Base-by-base conservation (phyloP, 108 stramenopile genomes). In the Conticribra guillardii region DNA sequence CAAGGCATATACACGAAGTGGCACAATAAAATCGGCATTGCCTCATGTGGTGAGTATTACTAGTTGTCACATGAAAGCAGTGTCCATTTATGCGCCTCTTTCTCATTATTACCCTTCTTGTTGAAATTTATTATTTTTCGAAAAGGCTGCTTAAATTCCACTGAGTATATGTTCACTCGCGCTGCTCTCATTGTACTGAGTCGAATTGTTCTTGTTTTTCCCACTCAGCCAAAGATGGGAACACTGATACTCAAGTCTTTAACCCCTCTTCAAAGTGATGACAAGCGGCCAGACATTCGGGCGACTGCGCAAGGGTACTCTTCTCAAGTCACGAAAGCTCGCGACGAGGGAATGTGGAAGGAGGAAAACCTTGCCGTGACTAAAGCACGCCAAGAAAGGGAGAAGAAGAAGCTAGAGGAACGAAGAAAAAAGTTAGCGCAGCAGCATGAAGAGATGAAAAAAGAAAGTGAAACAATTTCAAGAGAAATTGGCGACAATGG, bases 141-240 rank as follows among this genome's bases (percentile, higher is more conserved):
- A n/a, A n/a, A n/a, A n/a, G n/a, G n/a, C 1, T 90, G 90, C 57
- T 73, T 96, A 0, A 48, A 84, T 63, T 91, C 90, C 31, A 54
- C 84, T 0, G 91, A 94, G 60, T 96, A 96, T 69, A 96, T 96
- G 71, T 90, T 93, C 64, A 89, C 73, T 24, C 81, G 96, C 24
- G 73, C 89, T 22, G 83, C 83, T 3, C 84, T 96, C 4, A 78
- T 94, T 7, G 80, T 96, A 9, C 74, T 96, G 60, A 85, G 84
- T 22, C 81, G 89, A 19, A 78, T 93, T 5, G 90, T 92, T 5
- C 72, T 82, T 28, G 82, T 84, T 1, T 96, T 86, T 50, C 96
- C 96, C 11, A 90, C 91, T 8, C 81, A 87, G 46, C 84, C 89
- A 24, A 74, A 73, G 26, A 46, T 87, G n/a, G 92, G 89, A 15